A percentile compares a stretch with the other conserved stretches of the same genome.
Conservation (phyloP, 805 yeast species). For the Pichia manshurica region DNA sequence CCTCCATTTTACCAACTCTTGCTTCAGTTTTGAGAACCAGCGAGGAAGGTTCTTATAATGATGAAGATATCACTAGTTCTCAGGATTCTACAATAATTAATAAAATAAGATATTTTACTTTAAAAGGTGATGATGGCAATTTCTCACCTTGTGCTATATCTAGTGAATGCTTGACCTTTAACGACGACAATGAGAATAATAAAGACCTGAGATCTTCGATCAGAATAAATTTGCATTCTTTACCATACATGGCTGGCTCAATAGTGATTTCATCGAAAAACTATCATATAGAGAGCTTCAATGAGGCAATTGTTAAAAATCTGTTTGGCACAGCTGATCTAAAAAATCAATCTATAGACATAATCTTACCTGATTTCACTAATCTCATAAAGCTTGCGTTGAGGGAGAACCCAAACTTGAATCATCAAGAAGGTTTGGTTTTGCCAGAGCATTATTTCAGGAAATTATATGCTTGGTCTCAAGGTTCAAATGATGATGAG, state of each 20-base stretch:
- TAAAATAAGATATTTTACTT: constrained; percentile 57
- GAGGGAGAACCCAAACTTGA: constrained; percentile 35
- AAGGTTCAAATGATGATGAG: constrained; percentile 30
- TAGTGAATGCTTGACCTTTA: constrained; percentile 50
- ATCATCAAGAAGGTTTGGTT: constrained; percentile 59
- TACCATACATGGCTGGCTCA: constrained; percentile 85
- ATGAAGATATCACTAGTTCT: constrained; percentile 12
- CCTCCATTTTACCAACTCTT: constrained; percentile 22
- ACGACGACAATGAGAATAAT: constrained; percentile 21
- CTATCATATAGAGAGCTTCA: constrained; percentile 60
- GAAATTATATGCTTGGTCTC: constrained; percentile 45
- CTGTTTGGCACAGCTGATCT: constrained; percentile 64
- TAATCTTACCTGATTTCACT: constrained; percentile 58
- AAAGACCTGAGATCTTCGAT: constrained; percentile 26
- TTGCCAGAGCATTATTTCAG: constrained; percentile 90
- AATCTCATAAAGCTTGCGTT: constrained; percentile 40
- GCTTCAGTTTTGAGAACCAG: constrained; percentile 13
- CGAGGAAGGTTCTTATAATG: not conserved
- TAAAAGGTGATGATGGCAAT: constrained; percentile 33
- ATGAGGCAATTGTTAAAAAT: constrained; percentile 71
- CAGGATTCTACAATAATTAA: constrained; percentile 43
- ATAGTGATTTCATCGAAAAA: constrained; percentile 55
- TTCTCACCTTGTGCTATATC: constrained; percentile 72
- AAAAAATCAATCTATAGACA: constrained; percentile 44
- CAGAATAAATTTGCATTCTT: constrained; percentile 62